phyloP scores from a whole-genome alignment of 176 grass and related monocot genomes.

The Eragrostis curvula region DNA sequence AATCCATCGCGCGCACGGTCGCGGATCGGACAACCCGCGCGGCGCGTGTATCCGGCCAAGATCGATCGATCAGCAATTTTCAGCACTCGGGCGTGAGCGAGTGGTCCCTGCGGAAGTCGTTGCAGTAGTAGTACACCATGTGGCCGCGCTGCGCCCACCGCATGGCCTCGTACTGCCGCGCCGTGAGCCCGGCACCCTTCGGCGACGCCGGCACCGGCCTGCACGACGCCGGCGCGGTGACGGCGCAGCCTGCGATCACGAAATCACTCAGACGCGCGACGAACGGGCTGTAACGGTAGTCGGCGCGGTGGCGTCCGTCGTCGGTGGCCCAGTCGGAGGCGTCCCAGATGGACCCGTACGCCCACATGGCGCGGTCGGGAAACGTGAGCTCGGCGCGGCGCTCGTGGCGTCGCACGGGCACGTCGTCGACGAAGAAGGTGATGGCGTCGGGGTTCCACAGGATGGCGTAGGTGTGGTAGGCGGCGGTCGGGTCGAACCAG shows the following conservation, averaged over 20 bases:
- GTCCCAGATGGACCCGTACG: constrained; percentile 91
- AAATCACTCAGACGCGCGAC: constrained; percentile 48
- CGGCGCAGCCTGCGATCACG: constrained; percentile 44
- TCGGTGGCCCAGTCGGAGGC: constrained; percentile 85
- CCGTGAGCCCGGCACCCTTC: constrained; percentile 49
- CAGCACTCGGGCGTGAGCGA: constrained; percentile 89
- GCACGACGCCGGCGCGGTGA: constrained; percentile 19
- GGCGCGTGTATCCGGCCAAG: neutral
- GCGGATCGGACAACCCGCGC: neutral
- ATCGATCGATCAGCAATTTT: too few species aligned
- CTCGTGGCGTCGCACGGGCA: constrained; percentile 70
- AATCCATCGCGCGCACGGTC: neutral
- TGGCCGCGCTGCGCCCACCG: constrained; percentile 63
- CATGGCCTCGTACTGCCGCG: constrained; percentile 54
- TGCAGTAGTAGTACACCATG: constrained; percentile 90
- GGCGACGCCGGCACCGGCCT: constrained; percentile 44
- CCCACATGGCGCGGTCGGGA: constrained; percentile 74
- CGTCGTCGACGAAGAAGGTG: constrained; percentile 80
- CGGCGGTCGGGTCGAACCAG: constrained; percentile 74
- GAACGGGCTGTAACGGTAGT: constrained; percentile 84
- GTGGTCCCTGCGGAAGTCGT: constrained; percentile 70
- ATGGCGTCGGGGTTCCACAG: constrained; percentile 72
- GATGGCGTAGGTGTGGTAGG: constrained; percentile 68
- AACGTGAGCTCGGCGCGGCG: constrained; percentile 62
- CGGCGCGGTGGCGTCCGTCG: constrained; percentile 63